Evolutionary conservation across 108 stramenopile species (phyloP), one percentile per base, ranked within the genome.

Genomic region (Aurantiochytrium sp.): DNA sequence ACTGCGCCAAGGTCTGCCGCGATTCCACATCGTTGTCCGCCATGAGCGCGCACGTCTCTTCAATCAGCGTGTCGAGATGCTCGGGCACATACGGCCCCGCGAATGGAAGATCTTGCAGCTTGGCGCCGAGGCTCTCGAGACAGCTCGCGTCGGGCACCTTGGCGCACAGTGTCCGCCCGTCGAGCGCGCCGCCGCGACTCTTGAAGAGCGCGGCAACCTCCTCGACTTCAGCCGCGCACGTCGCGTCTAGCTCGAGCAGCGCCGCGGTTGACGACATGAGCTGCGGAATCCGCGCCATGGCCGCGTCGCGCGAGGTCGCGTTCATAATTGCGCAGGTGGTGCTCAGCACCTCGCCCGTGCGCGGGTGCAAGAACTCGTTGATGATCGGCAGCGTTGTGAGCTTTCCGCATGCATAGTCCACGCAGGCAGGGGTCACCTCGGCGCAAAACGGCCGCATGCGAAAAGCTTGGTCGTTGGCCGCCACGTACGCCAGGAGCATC

Each of bases 291-390:
- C 42, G n/a, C 36, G 6, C 39, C 39, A 48, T 22, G 6, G 45
- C 73, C 6, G 32, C 39, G 15, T 41, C 2, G 1, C 73, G n/a
- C 73, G 73, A 81, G 6, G 42, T 48, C 21, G 42, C 73, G 39
- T 81, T 48, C 73, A 81, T 48, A 30, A 81, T 81, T 27, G 4
- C 45, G 32, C 73, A 81, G n/a, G 73, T 48, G 12, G 73, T 81
- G 24, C 42, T 24, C n/a, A 81, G 73, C 17, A 81, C 45, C 30
- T 81, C 73, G 30, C 73, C 73, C 6, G 73, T 48, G 27, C 73
- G 73, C 10, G 42, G 39, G 1, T 41, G 73, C 45, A 81, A 41
- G 3, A 48, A 81, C 32, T 81, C 73, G 45, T 48, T 41, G 6
- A 81, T n/a, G 27, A 81, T 27, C 50, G 73, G 73, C 1, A 81